These are phyloP conservation scores for Hericium erinaceus DNA, from an alignment of 768 basidiomycete genomes.

Conservation along the genomic window DNA sequence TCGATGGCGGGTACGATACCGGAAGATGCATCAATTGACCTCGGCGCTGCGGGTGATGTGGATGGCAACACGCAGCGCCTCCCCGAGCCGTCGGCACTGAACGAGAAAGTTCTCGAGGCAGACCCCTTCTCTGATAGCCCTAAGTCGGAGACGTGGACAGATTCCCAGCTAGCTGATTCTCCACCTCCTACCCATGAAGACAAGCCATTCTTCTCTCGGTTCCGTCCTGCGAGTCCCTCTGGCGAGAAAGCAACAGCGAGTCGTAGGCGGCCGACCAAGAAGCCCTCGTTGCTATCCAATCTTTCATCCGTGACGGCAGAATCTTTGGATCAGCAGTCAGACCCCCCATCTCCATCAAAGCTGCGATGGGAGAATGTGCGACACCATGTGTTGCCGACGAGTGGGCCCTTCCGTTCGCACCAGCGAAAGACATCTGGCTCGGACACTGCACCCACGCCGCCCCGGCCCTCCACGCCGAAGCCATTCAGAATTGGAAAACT, in stretches of 20 bases:
- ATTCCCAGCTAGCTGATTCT: too few relatives aligned
- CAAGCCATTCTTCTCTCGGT: background rate
- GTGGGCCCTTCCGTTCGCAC: conserved; percentile 7
- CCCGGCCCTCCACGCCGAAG: conserved; percentile 11
- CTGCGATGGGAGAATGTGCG: conserved; percentile 46
- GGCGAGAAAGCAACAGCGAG: background rate
- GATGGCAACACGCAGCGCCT: too few relatives aligned
- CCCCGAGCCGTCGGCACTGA: too few relatives aligned
- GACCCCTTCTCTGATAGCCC: conserved; percentile 3
- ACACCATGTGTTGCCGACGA: conserved; percentile 39
- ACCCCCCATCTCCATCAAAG: conserved; percentile 24
- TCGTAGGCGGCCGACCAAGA: conserved; percentile 8
- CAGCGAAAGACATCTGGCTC: conserved; percentile 13
- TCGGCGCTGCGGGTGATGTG: too few relatives aligned
- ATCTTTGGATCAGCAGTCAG: background rate
- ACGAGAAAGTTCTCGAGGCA: background rate
- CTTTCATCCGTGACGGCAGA: conserved; percentile 6
- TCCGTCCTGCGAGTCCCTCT: background rate
- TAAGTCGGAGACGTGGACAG: too few relatives aligned
- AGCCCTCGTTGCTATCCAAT: conserved; percentile 11
- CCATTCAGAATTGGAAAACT: conserved; percentile 39
- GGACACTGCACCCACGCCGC: conserved; percentile 2
- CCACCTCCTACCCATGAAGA: too few relatives aligned
- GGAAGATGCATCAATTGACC: too few relatives aligned
- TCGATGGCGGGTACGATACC: too few relatives aligned